Percentiles rank a stretch among this genome's conserved stretches.
Conservation (phyloP, 345 rosid genomes). For the Corchorus olitorius region DNA sequence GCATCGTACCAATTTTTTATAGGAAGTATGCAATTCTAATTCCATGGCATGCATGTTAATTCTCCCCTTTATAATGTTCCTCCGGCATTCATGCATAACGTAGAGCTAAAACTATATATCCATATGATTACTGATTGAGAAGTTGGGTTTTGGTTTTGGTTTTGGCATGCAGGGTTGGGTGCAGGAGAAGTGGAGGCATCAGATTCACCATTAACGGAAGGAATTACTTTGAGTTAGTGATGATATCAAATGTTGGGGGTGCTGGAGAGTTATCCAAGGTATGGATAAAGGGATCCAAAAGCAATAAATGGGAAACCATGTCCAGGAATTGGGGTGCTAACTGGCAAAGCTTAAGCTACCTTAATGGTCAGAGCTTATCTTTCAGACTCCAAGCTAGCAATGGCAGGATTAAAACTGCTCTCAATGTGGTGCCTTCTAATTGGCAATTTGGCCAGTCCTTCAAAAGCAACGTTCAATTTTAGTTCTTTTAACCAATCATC, state of each 20-base stretch:
- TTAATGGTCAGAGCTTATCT: conserved; percentile 67
- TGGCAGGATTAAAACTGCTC: conserved; percentile 45
- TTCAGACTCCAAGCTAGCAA: conserved; percentile 54
- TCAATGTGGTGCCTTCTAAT: conserved; percentile 46
- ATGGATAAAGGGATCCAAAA: conserved; percentile 59
- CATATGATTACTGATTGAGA: no score
- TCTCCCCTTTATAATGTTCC: not conserved
- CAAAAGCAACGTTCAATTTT: conserved; percentile 57
- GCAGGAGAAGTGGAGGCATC: conserved; percentile 67
- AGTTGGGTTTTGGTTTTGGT: not conserved
- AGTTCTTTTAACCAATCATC: not conserved
- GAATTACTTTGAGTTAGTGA: conserved; percentile 69
- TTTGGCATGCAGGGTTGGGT: conserved; percentile 60
- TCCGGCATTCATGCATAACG: not conserved
- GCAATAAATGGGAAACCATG: conserved; percentile 55
- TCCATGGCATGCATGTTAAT: no score
- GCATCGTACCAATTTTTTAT: conserved; percentile 68
- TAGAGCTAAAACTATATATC: no score
- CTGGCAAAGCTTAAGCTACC: conserved; percentile 70
- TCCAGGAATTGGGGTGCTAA: conserved; percentile 73
- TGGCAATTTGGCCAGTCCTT: conserved; percentile 77
- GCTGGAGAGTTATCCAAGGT: conserved; percentile 56
- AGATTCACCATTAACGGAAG: conserved; percentile 72
- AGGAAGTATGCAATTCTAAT: conserved; percentile 55
- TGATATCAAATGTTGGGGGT: conserved; percentile 69